Evolutionary conservation across 1,139 yeast genomes (phyloP).

Genomic region (Lodderomyces jiufengensis): DNA sequence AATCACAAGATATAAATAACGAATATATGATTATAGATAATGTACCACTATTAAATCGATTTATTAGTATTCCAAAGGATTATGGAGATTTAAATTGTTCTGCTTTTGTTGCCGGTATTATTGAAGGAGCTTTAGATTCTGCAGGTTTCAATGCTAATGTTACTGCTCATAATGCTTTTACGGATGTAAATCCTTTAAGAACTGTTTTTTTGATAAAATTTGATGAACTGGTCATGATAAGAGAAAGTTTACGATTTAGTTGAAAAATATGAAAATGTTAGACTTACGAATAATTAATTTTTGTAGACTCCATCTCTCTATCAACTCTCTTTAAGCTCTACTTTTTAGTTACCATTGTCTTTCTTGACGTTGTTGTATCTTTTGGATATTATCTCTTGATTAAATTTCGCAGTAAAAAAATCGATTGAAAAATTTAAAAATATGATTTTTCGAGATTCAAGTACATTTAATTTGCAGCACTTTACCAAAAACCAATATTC

Average conservation of each 20-base stretch:
- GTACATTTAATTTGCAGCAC: no score
- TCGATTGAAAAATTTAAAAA: no score
- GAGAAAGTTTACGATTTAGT: constrained; percentile 40
- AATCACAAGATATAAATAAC: constrained; percentile 73
- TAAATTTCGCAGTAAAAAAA: no score
- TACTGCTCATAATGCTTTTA: constrained; percentile 81
- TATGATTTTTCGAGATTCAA: no score
- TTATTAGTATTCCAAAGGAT: constrained; percentile 76
- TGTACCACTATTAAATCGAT: constrained; percentile 71
- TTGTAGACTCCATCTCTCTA: neutral
- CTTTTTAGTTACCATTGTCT: no score
- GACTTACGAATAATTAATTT: no score
- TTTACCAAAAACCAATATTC: no score
- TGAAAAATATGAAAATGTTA: neutral
- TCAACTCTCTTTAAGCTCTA: no score
- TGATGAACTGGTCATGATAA: constrained; percentile 52
- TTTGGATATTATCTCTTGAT: no score
- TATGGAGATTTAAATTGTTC: constrained; percentile 77
- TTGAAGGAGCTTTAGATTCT: constrained; percentile 84
- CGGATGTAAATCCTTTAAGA: constrained; percentile 58
- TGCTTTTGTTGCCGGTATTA: constrained; percentile 85
- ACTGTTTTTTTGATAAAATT: constrained; percentile 85
- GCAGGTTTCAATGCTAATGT: constrained; percentile 80
- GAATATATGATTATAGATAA: constrained; percentile 89
- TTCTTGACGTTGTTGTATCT: no score